Conservation (phyloP, 805 yeast species). For the Sugiyamaella lignohabitans region DNA sequence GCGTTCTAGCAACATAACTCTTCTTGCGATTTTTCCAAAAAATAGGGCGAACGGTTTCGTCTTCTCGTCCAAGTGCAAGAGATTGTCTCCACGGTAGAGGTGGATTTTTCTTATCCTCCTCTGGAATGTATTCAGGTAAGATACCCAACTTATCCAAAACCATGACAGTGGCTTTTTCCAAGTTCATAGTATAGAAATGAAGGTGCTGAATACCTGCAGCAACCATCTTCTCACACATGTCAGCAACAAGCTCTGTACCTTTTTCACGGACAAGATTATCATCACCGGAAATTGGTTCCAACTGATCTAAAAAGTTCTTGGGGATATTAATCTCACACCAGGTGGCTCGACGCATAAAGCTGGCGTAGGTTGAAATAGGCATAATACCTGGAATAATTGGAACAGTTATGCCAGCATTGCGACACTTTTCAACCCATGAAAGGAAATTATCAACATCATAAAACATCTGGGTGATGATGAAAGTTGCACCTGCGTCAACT, state of each 20-base stretch:
- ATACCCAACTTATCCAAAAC: constrained; percentile 69
- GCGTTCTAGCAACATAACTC: constrained; percentile 81
- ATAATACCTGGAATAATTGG: constrained; percentile 97
- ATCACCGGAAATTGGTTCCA: constrained; percentile 83
- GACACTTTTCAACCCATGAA: constrained; percentile 67
- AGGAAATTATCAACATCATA: constrained; percentile 86
- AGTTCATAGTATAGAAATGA: constrained; percentile 96
- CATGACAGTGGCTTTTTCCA: constrained; percentile 87
- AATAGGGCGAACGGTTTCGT: constrained; percentile 85
- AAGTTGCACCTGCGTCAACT: constrained; percentile 90
- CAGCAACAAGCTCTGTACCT: constrained; percentile 76
- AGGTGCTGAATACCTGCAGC: constrained; percentile 71
- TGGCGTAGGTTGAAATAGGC: constrained; percentile 95
- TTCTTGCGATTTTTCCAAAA: constrained; percentile 94
- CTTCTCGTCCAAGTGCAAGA: constrained; percentile 67
- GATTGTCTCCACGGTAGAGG: constrained; percentile 85
- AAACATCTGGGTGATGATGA: constrained; percentile 94
- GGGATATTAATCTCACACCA: constrained; percentile 91
- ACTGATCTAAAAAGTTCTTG: constrained; percentile 53
- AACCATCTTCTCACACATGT: constrained; percentile 70
- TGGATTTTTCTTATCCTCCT: constrained; percentile 30
- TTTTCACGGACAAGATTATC: constrained; percentile 79
- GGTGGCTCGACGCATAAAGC: constrained; percentile 85
- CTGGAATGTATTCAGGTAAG: constrained; percentile 31
- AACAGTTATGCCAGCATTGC: constrained; percentile 64